These are phyloP conservation scores for Pilasporangium apinafurcum DNA, from an alignment of 352 stramenopile species.

Conservation along the genomic window DNA sequence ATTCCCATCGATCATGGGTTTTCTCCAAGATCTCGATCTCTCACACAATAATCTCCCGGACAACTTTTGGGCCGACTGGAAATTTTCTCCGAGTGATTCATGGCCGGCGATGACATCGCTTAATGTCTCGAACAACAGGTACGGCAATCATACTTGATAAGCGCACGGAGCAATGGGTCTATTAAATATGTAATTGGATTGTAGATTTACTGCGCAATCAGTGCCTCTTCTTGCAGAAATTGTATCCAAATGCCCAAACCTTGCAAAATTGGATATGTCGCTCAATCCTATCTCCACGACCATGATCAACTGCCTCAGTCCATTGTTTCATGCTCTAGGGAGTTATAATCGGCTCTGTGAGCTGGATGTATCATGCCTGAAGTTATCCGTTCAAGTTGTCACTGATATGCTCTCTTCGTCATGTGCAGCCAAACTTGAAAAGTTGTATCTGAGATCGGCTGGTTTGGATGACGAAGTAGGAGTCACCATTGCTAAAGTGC, in stretches of 20 bases:
- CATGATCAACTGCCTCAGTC: background rate
- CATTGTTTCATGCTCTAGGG: slow-evolving; percentile 4
- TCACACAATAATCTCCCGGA: slow-evolving; percentile 51
- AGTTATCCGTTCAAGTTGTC: slow-evolving; percentile 16
- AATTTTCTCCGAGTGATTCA: background rate
- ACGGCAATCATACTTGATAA: slow-evolving; percentile 1
- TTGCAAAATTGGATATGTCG: slow-evolving; percentile 41
- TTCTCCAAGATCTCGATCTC: slow-evolving; percentile 25
- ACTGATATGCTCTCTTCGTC: slow-evolving; percentile 7
- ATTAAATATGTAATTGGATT: background rate
- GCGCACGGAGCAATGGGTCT: background rate
- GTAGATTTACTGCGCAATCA: slow-evolving; percentile 25
- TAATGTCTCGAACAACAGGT: slow-evolving; percentile 51
- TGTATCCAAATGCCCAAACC: slow-evolving; percentile 16
- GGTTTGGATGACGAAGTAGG: slow-evolving; percentile 20
- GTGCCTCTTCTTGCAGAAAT: slow-evolving; percentile 13
- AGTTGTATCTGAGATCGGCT: slow-evolving; percentile 42
- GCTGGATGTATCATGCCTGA: slow-evolving; percentile 44
- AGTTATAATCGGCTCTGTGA: slow-evolving; percentile 9
- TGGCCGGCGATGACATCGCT: slow-evolving; percentile 24
- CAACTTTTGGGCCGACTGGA: slow-evolving; percentile 20
- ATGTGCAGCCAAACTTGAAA: slow-evolving; percentile 12
- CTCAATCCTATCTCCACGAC: slow-evolving; percentile 23
- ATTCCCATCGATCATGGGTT: background rate
- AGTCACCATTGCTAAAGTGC: slow-evolving; percentile 6